Evolutionary conservation across 2,329 filamentous ascomycete species (phyloP), one percentile per base, ranked within the genome.

Genomic region (Arthrinium phaeospermum): DNA sequence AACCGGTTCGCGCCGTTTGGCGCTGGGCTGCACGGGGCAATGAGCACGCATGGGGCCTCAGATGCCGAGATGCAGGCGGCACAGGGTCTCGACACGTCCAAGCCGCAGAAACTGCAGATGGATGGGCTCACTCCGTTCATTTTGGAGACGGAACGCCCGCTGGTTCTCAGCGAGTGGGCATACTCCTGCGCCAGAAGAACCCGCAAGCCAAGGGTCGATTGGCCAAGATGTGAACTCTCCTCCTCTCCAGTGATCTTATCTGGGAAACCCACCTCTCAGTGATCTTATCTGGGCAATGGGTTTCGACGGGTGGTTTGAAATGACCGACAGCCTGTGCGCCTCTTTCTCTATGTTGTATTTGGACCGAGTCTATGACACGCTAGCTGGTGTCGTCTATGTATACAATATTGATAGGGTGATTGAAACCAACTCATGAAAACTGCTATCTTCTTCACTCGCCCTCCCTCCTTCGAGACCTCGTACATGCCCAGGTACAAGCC

Each of bases 401-500:
- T 41, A 41, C 19, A 64, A 64, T 4, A 8, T 3, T 14, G 4
- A 41, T 10, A 41, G 34, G 34, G 19, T 41, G 8, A 64, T 13
- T n/a, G 68, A 69, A 46, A 14, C 19, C 41, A 30, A 71, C 37
- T 74, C 72, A 76, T 73, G 73, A 47, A 75, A 74, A 41, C 70
- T 70, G 12, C 71, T 82, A 72, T 75, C 69, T 16, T 81, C 85
- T 22, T 86, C 84, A 68, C 86, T 84, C 57, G 75, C 22, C 80
- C 70, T 83, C 82, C 74, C 57, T 41, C 84, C 78, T 94, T 91
- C 13, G 93, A 92, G 75, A 91, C 91, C 81, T 98, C 95, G 82
- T 98, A 98, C 61, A 93, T 92, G 34, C 94, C 94, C 57, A 98
- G 83, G 85, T 98, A 98, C 71, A 98, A 83, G 4, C 94, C 94